These are phyloP conservation scores for Globisporangium spiculum DNA, from an alignment of 352 stramenopile species.

Conservation along the genomic window DNA sequence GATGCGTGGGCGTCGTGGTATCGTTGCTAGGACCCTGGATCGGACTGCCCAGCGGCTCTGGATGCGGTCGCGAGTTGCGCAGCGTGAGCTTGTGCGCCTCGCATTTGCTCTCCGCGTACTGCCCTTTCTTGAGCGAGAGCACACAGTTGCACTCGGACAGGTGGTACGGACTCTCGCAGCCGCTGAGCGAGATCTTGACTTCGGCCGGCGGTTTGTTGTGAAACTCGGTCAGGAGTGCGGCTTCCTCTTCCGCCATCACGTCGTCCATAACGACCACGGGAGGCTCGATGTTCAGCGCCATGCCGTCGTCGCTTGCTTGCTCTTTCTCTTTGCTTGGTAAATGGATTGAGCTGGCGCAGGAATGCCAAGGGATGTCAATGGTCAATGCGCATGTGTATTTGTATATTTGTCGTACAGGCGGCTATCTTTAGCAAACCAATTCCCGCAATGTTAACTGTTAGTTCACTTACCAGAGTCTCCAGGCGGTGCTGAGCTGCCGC, in stretches of 20 bases:
- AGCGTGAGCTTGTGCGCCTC: conserved; percentile 62
- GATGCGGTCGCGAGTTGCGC: conserved; percentile 44
- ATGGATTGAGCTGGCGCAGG: background rate
- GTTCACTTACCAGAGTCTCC: conserved; percentile 15
- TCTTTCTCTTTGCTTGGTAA: background rate
- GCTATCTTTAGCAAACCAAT: background rate
- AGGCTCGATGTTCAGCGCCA: background rate
- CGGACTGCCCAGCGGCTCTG: conserved; percentile 29
- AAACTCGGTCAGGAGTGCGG: conserved; percentile 12
- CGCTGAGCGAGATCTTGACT: conserved; percentile 35
- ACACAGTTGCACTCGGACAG: conserved; percentile 46
- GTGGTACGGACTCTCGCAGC: conserved; percentile 14
- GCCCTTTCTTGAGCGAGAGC: conserved; percentile 38
- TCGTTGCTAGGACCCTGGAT: background rate
- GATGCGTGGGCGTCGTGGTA: conserved; percentile 10
- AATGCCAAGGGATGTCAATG: background rate
- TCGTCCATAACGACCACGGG: background rate
- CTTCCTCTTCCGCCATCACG: background rate
- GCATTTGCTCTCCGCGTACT: conserved; percentile 45
- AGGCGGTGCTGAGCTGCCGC: conserved; percentile 8
- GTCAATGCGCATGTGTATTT: background rate
- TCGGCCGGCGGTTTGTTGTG: conserved; percentile 17
- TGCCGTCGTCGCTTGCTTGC: background rate
- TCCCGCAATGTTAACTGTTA: background rate
- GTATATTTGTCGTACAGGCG: background rate